Conservation (phyloP, 257 asterid species). For the Fraxinus quadrangulata region DNA sequence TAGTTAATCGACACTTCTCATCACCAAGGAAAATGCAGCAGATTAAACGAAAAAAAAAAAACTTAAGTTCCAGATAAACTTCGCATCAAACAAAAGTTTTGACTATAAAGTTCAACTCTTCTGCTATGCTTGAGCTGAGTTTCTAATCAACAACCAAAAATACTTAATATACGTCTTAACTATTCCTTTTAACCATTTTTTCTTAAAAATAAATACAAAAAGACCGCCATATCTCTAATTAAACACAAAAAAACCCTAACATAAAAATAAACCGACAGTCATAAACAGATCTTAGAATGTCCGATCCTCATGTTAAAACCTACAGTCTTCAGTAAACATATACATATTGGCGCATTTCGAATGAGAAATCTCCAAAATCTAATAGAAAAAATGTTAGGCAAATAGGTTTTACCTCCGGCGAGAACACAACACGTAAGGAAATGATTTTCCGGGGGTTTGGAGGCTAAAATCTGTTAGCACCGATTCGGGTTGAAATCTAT, state of each 20-base stretch:
- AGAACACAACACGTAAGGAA: not conserved
- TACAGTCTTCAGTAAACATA: not conserved
- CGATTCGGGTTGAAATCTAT: conserved; percentile 4
- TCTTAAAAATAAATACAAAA: not conserved
- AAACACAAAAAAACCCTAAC: not conserved
- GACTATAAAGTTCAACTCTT: not conserved
- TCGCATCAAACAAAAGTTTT: not conserved
- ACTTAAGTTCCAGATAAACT: not conserved
- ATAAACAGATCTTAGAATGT: conserved; percentile 24
- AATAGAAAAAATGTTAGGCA: not conserved
- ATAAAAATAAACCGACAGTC: not conserved
- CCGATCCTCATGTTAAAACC: conserved; percentile 12
- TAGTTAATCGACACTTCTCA: not conserved
- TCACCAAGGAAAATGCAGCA: not conserved
- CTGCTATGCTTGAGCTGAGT: not conserved
- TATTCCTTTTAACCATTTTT: not conserved
- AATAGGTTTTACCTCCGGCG: conserved; percentile 25
- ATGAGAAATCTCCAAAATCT: not conserved
- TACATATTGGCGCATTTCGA: not conserved
- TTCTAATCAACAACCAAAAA: not conserved
- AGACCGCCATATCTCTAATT: not conserved
- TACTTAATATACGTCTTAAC: not conserved
- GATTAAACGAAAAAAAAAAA: no score
- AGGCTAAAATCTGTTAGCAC: conserved; percentile 18
- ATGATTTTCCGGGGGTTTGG: conserved; percentile 5